These are phyloP conservation scores for Fusarium marasasianum DNA, from an alignment of 2,329 filamentous ascomycete species.

Conservation along the genomic window DNA sequence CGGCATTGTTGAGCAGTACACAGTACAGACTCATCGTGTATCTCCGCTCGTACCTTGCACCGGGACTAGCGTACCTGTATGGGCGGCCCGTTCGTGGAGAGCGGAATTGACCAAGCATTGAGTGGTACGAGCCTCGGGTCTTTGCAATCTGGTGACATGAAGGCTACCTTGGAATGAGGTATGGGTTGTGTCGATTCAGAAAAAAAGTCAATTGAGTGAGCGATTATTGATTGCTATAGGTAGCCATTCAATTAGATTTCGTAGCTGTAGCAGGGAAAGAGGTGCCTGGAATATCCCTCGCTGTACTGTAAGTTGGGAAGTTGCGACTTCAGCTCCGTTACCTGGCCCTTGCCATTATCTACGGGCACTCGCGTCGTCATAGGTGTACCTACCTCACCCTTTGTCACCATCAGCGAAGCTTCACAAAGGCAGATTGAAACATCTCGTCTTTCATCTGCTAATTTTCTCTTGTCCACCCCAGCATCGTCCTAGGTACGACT, in stretches of 20 bases:
- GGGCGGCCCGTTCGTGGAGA: slow-evolving; percentile 32
- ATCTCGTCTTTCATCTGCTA: background rate
- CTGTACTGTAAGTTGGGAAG: background rate
- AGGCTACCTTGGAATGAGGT: slow-evolving; percentile 20
- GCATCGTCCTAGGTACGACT: background rate
- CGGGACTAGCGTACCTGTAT: slow-evolving; percentile 21
- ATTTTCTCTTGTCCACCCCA: background rate
- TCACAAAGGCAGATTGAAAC: slow-evolving; percentile 7
- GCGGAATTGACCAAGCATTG: slow-evolving; percentile 20
- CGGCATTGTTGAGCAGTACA: slow-evolving; percentile 11
- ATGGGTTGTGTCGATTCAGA: slow-evolving; percentile 2
- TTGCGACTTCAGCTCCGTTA: background rate
- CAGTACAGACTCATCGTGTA: slow-evolving; percentile 20
- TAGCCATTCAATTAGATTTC: background rate
- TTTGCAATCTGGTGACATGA: slow-evolving; percentile 30
- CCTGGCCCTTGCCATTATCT: background rate
- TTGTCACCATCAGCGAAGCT: slow-evolving; percentile 3
- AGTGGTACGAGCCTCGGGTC: slow-evolving; percentile 6
- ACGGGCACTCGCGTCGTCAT: background rate
- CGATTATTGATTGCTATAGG: slow-evolving; percentile 26
- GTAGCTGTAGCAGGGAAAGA: background rate
- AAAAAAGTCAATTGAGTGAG: slow-evolving; percentile 18
- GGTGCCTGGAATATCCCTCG: slow-evolving; percentile 28
- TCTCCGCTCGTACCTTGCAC: slow-evolving; percentile 29
- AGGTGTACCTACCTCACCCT: background rate